These are phyloP conservation scores for Vachellia pachyceras DNA, from an alignment of 306 rosid genomes.

Conservation along the genomic window DNA sequence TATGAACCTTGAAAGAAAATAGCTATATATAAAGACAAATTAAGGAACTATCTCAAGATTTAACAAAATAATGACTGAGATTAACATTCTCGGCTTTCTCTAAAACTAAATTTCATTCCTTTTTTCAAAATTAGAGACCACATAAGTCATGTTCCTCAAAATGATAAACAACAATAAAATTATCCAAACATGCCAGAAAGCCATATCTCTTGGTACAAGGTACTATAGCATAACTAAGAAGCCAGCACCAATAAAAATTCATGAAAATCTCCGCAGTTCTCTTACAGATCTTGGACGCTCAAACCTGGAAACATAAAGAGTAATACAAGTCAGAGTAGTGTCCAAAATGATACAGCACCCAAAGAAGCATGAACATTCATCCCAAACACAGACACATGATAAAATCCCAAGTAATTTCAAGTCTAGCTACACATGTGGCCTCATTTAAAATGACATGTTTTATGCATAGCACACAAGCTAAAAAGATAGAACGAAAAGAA, in stretches of 20 bases:
- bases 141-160: not conserved
- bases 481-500: not conserved
- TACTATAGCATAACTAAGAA: not conserved
- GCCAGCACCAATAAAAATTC: not conserved
- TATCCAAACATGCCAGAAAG: not conserved
- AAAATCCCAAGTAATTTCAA: not conserved
- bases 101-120: not conserved
- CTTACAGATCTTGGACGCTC: constrained; percentile 79
- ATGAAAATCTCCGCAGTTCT: not conserved
- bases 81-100: no score
- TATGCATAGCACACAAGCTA: not conserved
- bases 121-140: not conserved
- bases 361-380: not conserved
- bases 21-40: no score
- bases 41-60: no score
- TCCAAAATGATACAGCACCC: not conserved
- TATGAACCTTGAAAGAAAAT: no score
- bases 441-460: not conserved
- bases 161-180: not conserved
- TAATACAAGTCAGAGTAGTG: not conserved
- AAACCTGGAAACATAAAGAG: constrained; percentile 54
- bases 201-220: not conserved
- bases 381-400: not conserved
- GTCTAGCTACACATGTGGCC: not conserved
- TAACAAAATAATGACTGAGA: not conserved